These are phyloP conservation scores for Cymbopogon flexuosus DNA, from an alignment of 202 grass and related monocot species.

Conservation along the genomic window DNA sequence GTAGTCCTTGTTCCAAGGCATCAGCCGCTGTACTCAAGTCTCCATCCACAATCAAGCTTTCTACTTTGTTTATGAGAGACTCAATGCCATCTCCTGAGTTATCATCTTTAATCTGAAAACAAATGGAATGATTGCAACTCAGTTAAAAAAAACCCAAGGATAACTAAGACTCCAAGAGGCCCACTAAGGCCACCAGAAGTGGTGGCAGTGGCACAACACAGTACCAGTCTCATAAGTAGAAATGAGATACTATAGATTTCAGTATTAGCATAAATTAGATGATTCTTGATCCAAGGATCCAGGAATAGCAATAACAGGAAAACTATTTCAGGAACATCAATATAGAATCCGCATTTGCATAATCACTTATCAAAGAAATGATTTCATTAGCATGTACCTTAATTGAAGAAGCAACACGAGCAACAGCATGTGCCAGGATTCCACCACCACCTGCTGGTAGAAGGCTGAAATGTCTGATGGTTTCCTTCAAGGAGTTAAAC, in stretches of 20 bases:
- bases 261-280: constrained; percentile 8
- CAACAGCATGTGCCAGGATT: constrained; percentile 75
- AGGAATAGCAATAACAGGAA: background rate
- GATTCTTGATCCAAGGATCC: constrained; percentile 2
- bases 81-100: constrained; percentile 72
- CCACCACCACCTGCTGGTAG: constrained; percentile 82
- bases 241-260: background rate
- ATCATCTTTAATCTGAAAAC: constrained; percentile 75
- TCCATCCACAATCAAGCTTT: constrained; percentile 59
- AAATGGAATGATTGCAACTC: constrained; percentile 20
- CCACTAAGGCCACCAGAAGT: no score
- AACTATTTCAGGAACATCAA: constrained; percentile 3
- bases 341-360: background rate
- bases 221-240: background rate
- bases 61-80: constrained; percentile 67
- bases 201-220: no score
- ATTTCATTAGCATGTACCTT: constrained; percentile 53
- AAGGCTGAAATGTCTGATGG: constrained; percentile 86
- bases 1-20: constrained; percentile 64
- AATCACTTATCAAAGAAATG: background rate
- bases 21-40: constrained; percentile 72
- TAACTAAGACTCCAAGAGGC: background rate
- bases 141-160: background rate
- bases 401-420: constrained; percentile 69
- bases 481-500: constrained; percentile 83